Percentiles rank a stretch among this genome's conserved stretches.
These are phyloP conservation scores for Cyclotella atomus DNA, from an alignment of 108 stramenopile species.

Conservation along the genomic window DNA sequence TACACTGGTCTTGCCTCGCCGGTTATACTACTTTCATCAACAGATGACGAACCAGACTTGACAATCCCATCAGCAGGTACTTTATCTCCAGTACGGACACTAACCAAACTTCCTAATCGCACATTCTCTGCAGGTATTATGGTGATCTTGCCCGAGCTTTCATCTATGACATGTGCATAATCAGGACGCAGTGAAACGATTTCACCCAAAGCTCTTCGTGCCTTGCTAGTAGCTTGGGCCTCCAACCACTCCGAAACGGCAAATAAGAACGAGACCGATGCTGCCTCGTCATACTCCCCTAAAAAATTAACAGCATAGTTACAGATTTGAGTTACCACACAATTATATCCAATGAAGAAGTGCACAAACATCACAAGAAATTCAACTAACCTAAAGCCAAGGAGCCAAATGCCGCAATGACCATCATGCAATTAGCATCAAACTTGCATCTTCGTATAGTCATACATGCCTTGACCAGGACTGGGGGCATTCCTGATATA, in stretches of 20 bases:
- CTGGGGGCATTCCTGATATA: slow-evolving; percentile 79
- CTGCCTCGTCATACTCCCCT: slow-evolving; percentile 88
- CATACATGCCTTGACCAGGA: slow-evolving; percentile 72
- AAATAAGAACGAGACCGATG: slow-evolving; percentile 87
- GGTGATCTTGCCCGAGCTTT: slow-evolving; percentile 54
- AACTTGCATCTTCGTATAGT: slow-evolving; percentile 68
- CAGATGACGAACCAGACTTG: slow-evolving; percentile 73
- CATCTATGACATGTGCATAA: slow-evolving; percentile 78
- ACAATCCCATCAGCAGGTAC: slow-evolving; percentile 94
- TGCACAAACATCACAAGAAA: no score
- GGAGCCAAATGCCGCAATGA: slow-evolving; percentile 84
- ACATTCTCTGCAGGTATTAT: slow-evolving; percentile 79
- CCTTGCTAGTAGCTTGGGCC: slow-evolving; percentile 68
- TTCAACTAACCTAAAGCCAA: slow-evolving; percentile 65
- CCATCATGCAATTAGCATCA: slow-evolving; percentile 95
- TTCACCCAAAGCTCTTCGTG: slow-evolving; percentile 71
- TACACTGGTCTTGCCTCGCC: slow-evolving; percentile 84
- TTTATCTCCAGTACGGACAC: slow-evolving; percentile 92
- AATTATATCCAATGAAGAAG: no score
- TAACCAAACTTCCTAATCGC: slow-evolving; percentile 74
- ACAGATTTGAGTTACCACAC: no score
- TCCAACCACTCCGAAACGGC: slow-evolving; percentile 85
- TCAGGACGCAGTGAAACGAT: slow-evolving; percentile 83
- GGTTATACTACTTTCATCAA: slow-evolving; percentile 95
- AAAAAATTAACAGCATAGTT: no score